phyloP scores from a whole-genome alignment of 306 rosid species.

The Castanospermum australe region DNA sequence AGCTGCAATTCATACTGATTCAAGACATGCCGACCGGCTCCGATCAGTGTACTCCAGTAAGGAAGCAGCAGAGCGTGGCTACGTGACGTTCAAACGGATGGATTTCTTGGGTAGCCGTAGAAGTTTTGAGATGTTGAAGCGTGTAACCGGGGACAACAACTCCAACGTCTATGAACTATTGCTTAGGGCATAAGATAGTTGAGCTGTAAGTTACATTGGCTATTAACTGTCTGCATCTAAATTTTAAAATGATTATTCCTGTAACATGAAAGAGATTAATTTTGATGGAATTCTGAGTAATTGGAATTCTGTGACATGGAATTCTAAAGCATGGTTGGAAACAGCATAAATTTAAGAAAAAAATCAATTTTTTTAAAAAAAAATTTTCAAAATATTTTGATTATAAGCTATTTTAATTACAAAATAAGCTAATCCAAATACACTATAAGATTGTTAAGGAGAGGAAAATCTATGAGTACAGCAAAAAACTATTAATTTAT shows the following conservation, averaged over 20 bases:
- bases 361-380: too few relatives aligned
- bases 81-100: conserved; percentile 58
- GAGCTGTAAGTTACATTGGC: not conserved
- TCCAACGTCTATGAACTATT: conserved; percentile 89
- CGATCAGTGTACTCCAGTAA: conserved; percentile 69
- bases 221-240: not conserved
- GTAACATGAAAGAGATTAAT: not conserved
- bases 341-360: too few relatives aligned
- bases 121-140: conserved; percentile 92
- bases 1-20: conserved; percentile 88
- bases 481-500: too few relatives aligned
- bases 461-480: too few relatives aligned
- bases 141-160: conserved; percentile 81
- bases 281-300: conserved; percentile 18
- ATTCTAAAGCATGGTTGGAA: too few relatives aligned
- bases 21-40: conserved; percentile 87
- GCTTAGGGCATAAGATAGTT: conserved; percentile 67
- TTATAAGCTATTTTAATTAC: too few relatives aligned
- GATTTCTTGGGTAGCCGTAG: conserved; percentile 84
- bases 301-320: too few relatives aligned
- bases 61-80: conserved; percentile 61
- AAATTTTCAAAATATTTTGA: too few relatives aligned
- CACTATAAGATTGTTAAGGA: too few relatives aligned
- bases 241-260: not conserved
- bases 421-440: too few relatives aligned